phyloP scores from a whole-genome alignment of 371 early-diverging fungal genomes.

The Smittium mucronatum region DNA sequence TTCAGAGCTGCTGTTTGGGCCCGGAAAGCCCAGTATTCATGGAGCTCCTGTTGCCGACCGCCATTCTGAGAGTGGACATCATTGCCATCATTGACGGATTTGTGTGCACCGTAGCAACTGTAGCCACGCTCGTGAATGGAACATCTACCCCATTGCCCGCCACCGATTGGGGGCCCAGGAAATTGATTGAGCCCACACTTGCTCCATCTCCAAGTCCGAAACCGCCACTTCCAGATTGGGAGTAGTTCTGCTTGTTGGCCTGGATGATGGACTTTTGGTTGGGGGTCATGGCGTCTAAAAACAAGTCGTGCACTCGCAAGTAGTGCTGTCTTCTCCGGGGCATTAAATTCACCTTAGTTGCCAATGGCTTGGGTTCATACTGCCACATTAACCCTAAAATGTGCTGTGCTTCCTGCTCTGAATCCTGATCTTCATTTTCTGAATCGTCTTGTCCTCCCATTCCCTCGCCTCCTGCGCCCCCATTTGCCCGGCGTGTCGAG shows the following conservation, averaged over 20 bases:
- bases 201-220: neutral
- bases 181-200: neutral
- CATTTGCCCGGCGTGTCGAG: constrained; percentile 26
- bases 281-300: constrained; percentile 47
- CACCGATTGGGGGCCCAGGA: neutral
- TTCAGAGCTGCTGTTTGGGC: too few relatives aligned
- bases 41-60: neutral
- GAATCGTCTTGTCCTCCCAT: constrained; percentile 26
- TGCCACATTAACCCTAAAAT: constrained; percentile 40
- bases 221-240: neutral
- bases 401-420: constrained; percentile 52
- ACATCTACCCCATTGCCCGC: neutral
- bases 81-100: constrained; percentile 11
- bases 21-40: neutral
- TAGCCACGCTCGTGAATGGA: constrained; percentile 9
- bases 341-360: constrained; percentile 37
- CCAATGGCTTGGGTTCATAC: constrained; percentile 44
- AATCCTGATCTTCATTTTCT: constrained; percentile 35
- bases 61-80: constrained; percentile 12
- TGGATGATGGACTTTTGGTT: constrained; percentile 18
- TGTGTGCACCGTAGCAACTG: constrained; percentile 8
- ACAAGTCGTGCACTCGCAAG: constrained; percentile 45
- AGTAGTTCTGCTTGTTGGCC: neutral
- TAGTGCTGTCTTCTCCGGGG: constrained; percentile 46
- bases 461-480: constrained; percentile 17